Evolutionary conservation across 495 filamentous ascomycete genomes (phyloP), one percentile per base, ranked within the genome.

Genomic region (Physcia stellaris): DNA sequence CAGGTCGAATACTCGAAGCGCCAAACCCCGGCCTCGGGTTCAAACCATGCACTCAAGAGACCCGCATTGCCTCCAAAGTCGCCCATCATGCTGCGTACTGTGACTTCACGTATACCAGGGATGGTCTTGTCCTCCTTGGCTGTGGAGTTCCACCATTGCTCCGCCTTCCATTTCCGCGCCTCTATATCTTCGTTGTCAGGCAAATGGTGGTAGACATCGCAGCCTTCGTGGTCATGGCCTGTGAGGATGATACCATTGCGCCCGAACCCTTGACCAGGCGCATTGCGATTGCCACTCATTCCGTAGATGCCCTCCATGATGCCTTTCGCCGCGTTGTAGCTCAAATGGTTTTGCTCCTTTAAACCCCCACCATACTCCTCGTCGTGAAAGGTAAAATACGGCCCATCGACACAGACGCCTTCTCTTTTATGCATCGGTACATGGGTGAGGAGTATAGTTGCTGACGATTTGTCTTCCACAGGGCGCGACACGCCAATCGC

Each of bases 81-180:
- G 18, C 88, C 90, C 90, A 98, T 98, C 90, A 98, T 95, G 48
- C 85, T 93, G n/a, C 85, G 72, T 4, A 96, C 80, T 0, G 90
- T 98, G 37, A 95, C 73, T 59, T 96, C 90, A 2, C 86, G 63
- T n/a, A 94, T 64, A 40, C 61, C 60, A 61, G 26, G 42, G 17
- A 27, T 47, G 33, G 13, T 35, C 17, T 30, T 42, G 32, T 23
- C 37, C 37, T 13, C 33, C 13, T 29, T 12, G 26, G 4, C n/a
- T 20, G 17, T 43, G 17, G 27, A 55, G 41, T 15, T 45, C 30
- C 36, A 54, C 46, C 30, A 50, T 33, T 19, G 45, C 31, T 31
- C 40, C n/a, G 39, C 51, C 32, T 6, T 33, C 43, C 33, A 55
- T 37, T 10, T 32, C 30, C 36, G 45, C 26, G 30, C 30, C 5